phyloP scores from a whole-genome alignment of 495 filamentous ascomycete species.

The Penicillium verhagenii region DNA sequence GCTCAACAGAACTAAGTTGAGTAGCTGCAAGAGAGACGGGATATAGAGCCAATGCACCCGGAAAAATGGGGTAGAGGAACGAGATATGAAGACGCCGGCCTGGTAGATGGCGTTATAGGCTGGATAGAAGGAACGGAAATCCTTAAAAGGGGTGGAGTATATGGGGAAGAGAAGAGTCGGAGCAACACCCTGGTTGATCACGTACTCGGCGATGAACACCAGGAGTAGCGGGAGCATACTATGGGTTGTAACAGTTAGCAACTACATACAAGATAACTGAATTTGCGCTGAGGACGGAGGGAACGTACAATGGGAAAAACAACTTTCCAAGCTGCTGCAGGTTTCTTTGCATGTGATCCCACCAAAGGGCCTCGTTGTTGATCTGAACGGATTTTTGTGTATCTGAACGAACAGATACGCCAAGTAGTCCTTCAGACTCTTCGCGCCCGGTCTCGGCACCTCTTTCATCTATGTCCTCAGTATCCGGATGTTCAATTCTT shows the following conservation, averaged over 20 bases:
- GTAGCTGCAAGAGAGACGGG: constrained; percentile 78
- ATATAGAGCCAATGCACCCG: constrained; percentile 77
- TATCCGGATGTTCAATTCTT: constrained; percentile 42
- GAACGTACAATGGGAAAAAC: constrained; percentile 65
- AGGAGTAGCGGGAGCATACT: constrained; percentile 90
- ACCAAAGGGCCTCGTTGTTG: constrained; percentile 11
- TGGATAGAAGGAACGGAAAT: constrained; percentile 89
- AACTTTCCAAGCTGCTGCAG: constrained; percentile 52
- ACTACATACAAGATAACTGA: no score
- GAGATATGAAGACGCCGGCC: constrained; percentile 87
- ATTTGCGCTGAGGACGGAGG: no score
- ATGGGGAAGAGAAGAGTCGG: constrained; percentile 89
- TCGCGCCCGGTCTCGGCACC: constrained; percentile 5
- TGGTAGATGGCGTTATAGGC: constrained; percentile 92
- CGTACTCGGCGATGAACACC: constrained; percentile 94
- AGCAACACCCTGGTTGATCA: constrained; percentile 89
- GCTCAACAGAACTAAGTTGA: constrained; percentile 72
- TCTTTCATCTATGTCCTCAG: constrained; percentile 35
- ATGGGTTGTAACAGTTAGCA: background rate
- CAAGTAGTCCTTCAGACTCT: constrained; percentile 42
- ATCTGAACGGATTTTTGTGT: constrained; percentile 21
- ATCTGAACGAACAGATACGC: constrained; percentile 25
- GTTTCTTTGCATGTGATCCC: constrained; percentile 46
- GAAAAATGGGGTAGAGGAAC: constrained; percentile 84
- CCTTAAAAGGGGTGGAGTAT: constrained; percentile 66